Conservation (phyloP, 2,329 filamentous ascomycete genomes). For the Fusarium nygamai region DNA sequence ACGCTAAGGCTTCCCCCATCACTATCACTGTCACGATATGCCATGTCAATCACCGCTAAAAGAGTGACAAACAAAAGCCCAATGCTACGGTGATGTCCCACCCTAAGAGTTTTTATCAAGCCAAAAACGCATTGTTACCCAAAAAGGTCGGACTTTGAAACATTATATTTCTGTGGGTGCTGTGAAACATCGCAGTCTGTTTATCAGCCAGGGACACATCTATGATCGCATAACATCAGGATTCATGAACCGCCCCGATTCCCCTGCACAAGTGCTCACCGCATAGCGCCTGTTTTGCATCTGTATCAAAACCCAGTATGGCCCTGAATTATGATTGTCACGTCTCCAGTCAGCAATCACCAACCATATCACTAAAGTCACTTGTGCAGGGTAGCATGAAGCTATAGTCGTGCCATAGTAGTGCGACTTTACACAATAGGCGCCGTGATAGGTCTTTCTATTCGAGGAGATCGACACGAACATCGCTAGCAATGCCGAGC, state of each 20-base stretch:
- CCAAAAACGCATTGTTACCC: not conserved
- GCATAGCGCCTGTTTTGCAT: constrained; percentile 13
- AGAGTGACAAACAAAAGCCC: constrained; percentile 2
- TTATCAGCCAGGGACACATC: not conserved
- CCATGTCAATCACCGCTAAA: not conserved
- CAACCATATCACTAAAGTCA: constrained; percentile 31
- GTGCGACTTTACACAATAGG: constrained; percentile 28
- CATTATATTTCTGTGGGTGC: not conserved
- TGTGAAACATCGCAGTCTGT: not conserved
- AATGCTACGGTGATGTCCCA: not conserved
- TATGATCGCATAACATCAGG: not conserved
- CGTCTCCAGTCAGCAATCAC: constrained; percentile 10
- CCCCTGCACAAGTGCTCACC: constrained; percentile 3
- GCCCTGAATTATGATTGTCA: constrained; percentile 26
- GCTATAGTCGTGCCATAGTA: constrained; percentile 33
- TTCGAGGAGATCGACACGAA: constrained; percentile 16
- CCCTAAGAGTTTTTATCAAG: not conserved
- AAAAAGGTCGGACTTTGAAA: not conserved
- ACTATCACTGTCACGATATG: constrained; percentile 26
- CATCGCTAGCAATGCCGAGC: constrained; percentile 8
- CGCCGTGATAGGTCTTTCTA: constrained; percentile 25
- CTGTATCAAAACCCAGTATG: not conserved
- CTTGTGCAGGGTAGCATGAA: constrained; percentile 22
- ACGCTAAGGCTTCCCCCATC: constrained; percentile 3
- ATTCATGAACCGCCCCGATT: not conserved